Base-by-base conservation (phyloP, 164 flowering plant genomes). In the Nymphaea colorata region DNA sequence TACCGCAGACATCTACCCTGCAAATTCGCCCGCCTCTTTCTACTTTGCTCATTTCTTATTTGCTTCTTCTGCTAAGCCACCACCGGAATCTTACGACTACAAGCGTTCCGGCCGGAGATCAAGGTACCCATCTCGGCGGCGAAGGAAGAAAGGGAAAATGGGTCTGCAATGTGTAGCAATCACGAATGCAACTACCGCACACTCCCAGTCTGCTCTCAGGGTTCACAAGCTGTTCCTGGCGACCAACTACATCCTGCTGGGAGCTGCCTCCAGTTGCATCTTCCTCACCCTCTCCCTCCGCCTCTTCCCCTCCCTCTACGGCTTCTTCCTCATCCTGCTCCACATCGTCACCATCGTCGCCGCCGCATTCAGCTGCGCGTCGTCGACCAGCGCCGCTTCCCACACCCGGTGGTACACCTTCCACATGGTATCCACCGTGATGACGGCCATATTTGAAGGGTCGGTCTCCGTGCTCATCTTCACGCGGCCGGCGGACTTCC, bases 191-290 rank as follows among this genome's bases (percentile, higher is more conserved):
- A 47, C 7, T 25, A 2, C 59, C 64, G 2, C 8, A 11, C 16
- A 17, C 7, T 4, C 64, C 16, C 62, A 44, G 44, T 73, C 79
- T 4, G 85, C 82, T 66, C 66, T 76, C 78, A 79, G 74, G 71
- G 83, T 85, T 16, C 92, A 83, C 85, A 86, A 85, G 65, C 44
- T 83, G 67, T 91, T 91, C 84, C 82, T 91, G 42, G 57, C 86
- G 43, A 74, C 78, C 79, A 91, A 87, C 75, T 91, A 91, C 89
- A 76, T 84, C 68, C 87, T 91, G 69, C 72, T 91, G 3, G 91
- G 96, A 5, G 86, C 96, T 12, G 91, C 97, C 66, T 87, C 90
- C 3, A 80, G 88, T 63, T 90, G 92, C 89, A 87, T 88, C 62
- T 86, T 90, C 82, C 82, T 90, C 10, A 88, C 92, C 10, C 84